A percentile compares a stretch with the other conserved stretches of the same genome.
Evolutionary conservation across 202 grass and related monocot species (phyloP).

Genomic region (Brachypodium distachyon): DNA sequence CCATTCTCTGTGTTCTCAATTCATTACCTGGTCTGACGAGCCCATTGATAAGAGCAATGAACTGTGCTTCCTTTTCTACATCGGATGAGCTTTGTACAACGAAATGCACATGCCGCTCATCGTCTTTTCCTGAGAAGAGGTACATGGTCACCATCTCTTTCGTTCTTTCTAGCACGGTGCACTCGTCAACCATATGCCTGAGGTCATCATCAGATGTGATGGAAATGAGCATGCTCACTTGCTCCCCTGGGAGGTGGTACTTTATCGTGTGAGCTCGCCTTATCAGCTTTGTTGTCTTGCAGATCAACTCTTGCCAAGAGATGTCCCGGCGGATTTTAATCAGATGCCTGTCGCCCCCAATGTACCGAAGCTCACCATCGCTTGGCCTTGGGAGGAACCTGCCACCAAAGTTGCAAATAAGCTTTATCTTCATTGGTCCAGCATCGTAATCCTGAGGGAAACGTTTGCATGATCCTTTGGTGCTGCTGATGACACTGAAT

Average conservation of each 20-base stretch:
- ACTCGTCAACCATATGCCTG: slow-evolving; percentile 78
- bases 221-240: slow-evolving; percentile 67
- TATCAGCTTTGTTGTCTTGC: slow-evolving; percentile 36
- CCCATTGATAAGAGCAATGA: slow-evolving; percentile 63
- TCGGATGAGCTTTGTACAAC: slow-evolving; percentile 10
- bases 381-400: slow-evolving; percentile 72
- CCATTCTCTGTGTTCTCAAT: background rate
- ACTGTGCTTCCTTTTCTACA: slow-evolving; percentile 50
- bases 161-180: slow-evolving; percentile 30
- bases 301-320: slow-evolving; percentile 56
- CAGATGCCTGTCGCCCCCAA: slow-evolving; percentile 67
- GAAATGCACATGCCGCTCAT: slow-evolving; percentile 32
- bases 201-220: slow-evolving; percentile 76
- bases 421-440: slow-evolving; percentile 43
- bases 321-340: slow-evolving; percentile 46
- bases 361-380: slow-evolving; percentile 61
- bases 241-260: slow-evolving; percentile 81
- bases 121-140: slow-evolving; percentile 52
- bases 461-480: slow-evolving; percentile 10
- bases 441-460: slow-evolving; percentile 2
- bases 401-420: slow-evolving; percentile 74
- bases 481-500: slow-evolving; percentile 3
- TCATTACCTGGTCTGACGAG: slow-evolving; percentile 5
- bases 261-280: slow-evolving; percentile 49
- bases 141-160: slow-evolving; percentile 62